Evolutionary conservation across 2,329 filamentous ascomycete species (phyloP).

Genomic region (Fusarium humuli): DNA sequence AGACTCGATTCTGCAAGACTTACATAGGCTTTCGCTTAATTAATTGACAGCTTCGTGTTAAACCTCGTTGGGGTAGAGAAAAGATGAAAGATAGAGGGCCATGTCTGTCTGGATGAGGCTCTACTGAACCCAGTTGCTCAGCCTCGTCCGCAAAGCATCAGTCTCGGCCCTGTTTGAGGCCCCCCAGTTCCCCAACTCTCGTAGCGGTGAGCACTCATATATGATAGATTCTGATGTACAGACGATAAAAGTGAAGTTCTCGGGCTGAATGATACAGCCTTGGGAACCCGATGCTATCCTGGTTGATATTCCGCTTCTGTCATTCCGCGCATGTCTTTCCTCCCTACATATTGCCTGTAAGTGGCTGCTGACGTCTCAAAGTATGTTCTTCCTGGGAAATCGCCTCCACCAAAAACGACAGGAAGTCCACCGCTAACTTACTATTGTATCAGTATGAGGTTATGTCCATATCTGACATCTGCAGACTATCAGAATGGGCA

Average conservation of each 20-base stretch:
- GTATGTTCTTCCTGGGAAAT: background rate
- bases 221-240: background rate
- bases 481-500: background rate
- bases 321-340: background rate
- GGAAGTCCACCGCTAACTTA: background rate
- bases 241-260: background rate
- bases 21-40: slow-evolving; percentile 10
- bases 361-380: background rate
- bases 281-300: background rate
- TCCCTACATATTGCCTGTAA: background rate
- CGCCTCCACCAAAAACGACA: background rate
- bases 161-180: slow-evolving; percentile 12
- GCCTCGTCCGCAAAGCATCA: background rate
- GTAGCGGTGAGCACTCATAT: slow-evolving; percentile 10
- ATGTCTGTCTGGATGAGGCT: slow-evolving; percentile 5
- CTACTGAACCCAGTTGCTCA: background rate
- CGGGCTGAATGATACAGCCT: background rate
- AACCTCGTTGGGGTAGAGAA: background rate
- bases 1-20: slow-evolving; percentile 5
- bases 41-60: background rate
- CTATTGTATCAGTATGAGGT: background rate
- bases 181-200: background rate
- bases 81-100: background rate
- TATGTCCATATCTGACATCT: background rate
- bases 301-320: background rate